These are phyloP conservation scores for Tulasnella sp. DNA, from an alignment of 768 basidiomycete genomes.

Conservation along the genomic window DNA sequence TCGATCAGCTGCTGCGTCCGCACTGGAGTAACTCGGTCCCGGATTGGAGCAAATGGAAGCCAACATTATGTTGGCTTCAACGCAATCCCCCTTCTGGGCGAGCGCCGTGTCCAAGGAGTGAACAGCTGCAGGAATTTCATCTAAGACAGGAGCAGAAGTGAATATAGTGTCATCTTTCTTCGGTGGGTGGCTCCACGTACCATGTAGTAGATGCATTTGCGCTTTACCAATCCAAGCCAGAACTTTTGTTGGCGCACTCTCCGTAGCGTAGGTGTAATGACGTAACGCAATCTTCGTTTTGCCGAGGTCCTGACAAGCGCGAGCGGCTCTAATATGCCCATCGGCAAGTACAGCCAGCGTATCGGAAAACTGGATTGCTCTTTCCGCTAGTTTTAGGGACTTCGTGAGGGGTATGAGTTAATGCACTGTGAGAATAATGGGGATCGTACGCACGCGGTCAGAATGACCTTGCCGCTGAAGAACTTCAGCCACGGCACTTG, in stretches of 20 bases:
- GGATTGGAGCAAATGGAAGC: constrained; percentile 81
- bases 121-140: constrained; percentile 76
- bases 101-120: constrained; percentile 74
- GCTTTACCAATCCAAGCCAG: constrained; percentile 78
- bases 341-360: constrained; percentile 77
- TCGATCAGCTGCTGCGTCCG: constrained; percentile 66
- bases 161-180: neutral
- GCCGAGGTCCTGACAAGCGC: constrained; percentile 69
- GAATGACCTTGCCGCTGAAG: constrained; percentile 64
- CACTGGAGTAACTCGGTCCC: constrained; percentile 66
- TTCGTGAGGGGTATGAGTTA: constrained; percentile 27
- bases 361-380: constrained; percentile 90
- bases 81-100: constrained; percentile 33
- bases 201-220: constrained; percentile 76
- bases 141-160: constrained; percentile 34
- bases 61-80: constrained; percentile 82
- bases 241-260: constrained; percentile 65
- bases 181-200: constrained; percentile 36
- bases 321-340: constrained; percentile 74
- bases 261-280: constrained; percentile 58
- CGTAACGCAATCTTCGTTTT: constrained; percentile 52
- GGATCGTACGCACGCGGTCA: constrained; percentile 41
- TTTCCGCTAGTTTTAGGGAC: constrained; percentile 89
- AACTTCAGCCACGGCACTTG: constrained; percentile 73
- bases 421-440: neutral